Evolutionary conservation across 2,329 filamentous ascomycete species (phyloP).

Genomic region (Waltergamsia citrina): DNA sequence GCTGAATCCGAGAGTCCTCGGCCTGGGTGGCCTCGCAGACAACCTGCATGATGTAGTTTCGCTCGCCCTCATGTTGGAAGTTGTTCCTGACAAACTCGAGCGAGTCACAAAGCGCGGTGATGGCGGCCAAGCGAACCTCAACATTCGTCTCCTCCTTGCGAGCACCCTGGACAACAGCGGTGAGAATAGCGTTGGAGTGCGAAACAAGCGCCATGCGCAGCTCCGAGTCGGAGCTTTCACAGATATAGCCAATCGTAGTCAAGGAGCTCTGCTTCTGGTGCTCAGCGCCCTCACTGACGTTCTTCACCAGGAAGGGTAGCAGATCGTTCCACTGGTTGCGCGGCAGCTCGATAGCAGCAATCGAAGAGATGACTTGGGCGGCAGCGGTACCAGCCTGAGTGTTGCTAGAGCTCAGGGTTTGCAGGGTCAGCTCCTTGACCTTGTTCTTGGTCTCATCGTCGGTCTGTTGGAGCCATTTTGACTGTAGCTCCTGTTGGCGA

Average conservation of each 20-base stretch:
- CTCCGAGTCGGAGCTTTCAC: conserved; percentile 86
- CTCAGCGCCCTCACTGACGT: conserved; percentile 77
- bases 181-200: conserved; percentile 96
- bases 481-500: conserved; percentile 81
- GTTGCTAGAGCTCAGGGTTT: conserved; percentile 74
- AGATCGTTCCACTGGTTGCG: conserved; percentile 89
- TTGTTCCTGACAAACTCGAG: conserved; percentile 97
- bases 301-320: conserved; percentile 81
- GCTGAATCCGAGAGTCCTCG: conserved; percentile 81
- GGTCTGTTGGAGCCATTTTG: conserved; percentile 83
- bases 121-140: conserved; percentile 87
- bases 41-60: conserved; percentile 99
- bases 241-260: conserved; percentile 96
- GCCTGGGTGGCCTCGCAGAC: conserved; percentile 98
- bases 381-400: conserved; percentile 78
- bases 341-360: conserved; percentile 90
- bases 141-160: conserved; percentile 89
- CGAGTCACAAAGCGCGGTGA: conserved; percentile 89
- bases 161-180: conserved; percentile 93
- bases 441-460: conserved; percentile 72
- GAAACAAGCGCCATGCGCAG: conserved; percentile 70
- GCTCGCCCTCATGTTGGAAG: conserved; percentile 97
- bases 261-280: conserved; percentile 91
- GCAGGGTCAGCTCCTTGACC: conserved; percentile 84
- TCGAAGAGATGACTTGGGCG: conserved; percentile 90